These are phyloP conservation scores for Stevia rebaudiana DNA, from an alignment of 140 eudicot species.

Conservation along the genomic window DNA sequence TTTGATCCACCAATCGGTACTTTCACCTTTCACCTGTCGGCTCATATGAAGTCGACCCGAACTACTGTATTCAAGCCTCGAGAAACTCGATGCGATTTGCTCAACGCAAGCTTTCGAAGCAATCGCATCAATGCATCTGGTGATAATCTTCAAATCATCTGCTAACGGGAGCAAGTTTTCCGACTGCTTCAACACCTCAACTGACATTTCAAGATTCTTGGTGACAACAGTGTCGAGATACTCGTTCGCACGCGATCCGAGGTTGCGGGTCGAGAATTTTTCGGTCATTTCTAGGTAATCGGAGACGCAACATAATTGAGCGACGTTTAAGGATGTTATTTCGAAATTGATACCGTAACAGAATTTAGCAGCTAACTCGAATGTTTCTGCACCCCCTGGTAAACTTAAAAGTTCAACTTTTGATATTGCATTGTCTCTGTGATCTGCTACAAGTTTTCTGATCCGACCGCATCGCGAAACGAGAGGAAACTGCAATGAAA, in stretches of 20 bases:
- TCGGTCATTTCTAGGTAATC: constrained; percentile 96
- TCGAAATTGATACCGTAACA: constrained; percentile 92
- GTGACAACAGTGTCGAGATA: constrained; percentile 73
- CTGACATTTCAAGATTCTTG: constrained; percentile 89
- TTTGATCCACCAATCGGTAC: constrained; percentile 95
- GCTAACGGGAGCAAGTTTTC: constrained; percentile 88
- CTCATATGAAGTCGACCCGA: constrained; percentile 96
- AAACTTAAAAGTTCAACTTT: constrained; percentile 65
- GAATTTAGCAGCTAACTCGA: constrained; percentile 91
- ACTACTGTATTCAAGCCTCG: constrained; percentile 95
- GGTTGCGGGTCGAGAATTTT: constrained; percentile 67
- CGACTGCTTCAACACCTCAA: constrained; percentile 78
- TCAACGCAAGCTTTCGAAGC: constrained; percentile 95
- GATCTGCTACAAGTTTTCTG: constrained; percentile 69
- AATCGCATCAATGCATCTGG: constrained; percentile 76
- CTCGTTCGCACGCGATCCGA: constrained; percentile 73
- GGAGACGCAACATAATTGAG: constrained; percentile 75
- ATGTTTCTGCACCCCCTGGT: constrained; percentile 86
- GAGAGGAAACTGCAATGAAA: constrained; percentile 74
- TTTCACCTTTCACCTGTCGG: constrained; percentile 62
- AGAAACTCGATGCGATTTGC: constrained; percentile 95
- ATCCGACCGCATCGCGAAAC: constrained; percentile 90
- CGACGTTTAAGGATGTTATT: constrained; percentile 79
- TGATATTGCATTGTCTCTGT: constrained; percentile 59
- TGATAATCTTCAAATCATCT: constrained; percentile 64